phyloP scores from a whole-genome alignment of 495 filamentous ascomycete genomes.

The Neurospora discreta region DNA sequence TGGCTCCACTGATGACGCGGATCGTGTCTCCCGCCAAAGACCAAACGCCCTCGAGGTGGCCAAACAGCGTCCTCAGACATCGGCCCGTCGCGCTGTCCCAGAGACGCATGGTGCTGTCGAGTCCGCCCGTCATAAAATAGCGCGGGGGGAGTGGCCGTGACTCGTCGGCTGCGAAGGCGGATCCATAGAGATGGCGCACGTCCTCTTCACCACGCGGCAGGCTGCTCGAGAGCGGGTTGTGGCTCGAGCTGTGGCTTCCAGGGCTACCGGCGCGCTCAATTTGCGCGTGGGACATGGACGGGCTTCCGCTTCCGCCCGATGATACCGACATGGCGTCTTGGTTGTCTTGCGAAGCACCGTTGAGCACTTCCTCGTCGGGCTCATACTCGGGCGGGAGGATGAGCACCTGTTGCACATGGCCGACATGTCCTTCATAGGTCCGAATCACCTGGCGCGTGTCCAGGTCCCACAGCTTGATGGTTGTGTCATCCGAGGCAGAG shows the following conservation, averaged over 20 bases:
- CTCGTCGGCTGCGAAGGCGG: slow-evolving; percentile 41
- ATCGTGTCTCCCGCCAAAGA: slow-evolving; percentile 84
- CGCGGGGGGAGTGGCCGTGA: slow-evolving; percentile 61
- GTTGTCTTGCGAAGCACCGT: slow-evolving; percentile 41
- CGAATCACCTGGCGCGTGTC: slow-evolving; percentile 68
- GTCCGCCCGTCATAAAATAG: slow-evolving; percentile 83
- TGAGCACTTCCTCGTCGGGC: slow-evolving; percentile 54
- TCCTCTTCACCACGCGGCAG: slow-evolving; percentile 24
- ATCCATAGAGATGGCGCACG: slow-evolving; percentile 42
- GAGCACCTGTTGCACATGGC: slow-evolving; percentile 85
- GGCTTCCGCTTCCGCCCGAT: slow-evolving; percentile 27
- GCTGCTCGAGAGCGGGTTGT: slow-evolving; percentile 1
- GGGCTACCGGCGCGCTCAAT: slow-evolving; percentile 3
- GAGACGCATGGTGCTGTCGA: slow-evolving; percentile 83
- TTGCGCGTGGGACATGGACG: slow-evolving; percentile 14
- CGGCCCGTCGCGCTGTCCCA: slow-evolving; percentile 80
- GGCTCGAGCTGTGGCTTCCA: slow-evolving; percentile 3
- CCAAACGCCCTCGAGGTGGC: slow-evolving; percentile 94
- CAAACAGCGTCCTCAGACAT: slow-evolving; percentile 87
- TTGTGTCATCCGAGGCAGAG: slow-evolving; percentile 89
- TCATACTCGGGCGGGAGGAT: slow-evolving; percentile 77
- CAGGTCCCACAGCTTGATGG: slow-evolving; percentile 60
- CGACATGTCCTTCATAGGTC: slow-evolving; percentile 86
- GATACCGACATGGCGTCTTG: slow-evolving; percentile 40
- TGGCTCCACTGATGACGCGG: slow-evolving; percentile 74